These are phyloP conservation scores for Clavariopsis aquatica DNA, from an alignment of 495 filamentous ascomycete genomes.

Conservation along the genomic window DNA sequence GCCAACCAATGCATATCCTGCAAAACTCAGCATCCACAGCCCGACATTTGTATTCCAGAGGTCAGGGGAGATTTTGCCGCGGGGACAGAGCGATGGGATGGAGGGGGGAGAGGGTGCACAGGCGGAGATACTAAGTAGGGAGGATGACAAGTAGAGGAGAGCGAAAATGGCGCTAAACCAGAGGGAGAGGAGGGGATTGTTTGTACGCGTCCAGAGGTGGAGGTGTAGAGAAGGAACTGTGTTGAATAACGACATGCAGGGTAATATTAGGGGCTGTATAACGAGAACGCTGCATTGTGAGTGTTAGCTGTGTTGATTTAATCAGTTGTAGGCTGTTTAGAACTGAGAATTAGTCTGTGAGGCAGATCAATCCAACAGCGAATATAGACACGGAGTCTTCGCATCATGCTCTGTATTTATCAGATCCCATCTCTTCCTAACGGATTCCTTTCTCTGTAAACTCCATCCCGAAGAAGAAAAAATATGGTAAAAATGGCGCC, in stretches of 20 bases:
- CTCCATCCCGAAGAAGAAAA: background rate
- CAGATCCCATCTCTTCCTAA: too few relatives aligned
- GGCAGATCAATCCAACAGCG: too few relatives aligned
- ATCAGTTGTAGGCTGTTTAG: too few relatives aligned
- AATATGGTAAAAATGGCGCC: background rate
- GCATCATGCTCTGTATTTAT: too few relatives aligned
- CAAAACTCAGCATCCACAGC: conserved; percentile 20
- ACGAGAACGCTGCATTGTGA: conserved; percentile 16
- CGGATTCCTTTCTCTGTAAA: too few relatives aligned
- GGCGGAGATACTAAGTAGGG: conserved; percentile 5
- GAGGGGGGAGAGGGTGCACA: too few relatives aligned
- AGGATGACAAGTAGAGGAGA: conserved; percentile 10
- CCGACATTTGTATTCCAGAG: conserved; percentile 17
- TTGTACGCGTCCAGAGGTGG: conserved; percentile 19
- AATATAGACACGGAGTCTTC: too few relatives aligned
- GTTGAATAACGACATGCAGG: conserved; percentile 29
- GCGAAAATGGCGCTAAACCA: conserved; percentile 4
- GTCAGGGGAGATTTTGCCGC: conserved; percentile 8
- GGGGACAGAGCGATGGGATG: background rate
- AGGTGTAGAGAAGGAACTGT: conserved; percentile 20
- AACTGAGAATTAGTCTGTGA: too few relatives aligned
- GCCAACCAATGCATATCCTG: conserved; percentile 11
- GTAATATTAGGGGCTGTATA: conserved; percentile 22
- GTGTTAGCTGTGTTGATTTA: too few relatives aligned
- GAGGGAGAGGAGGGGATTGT: conserved; percentile 18